Evolutionary conservation across 805 yeast species (phyloP), one percentile per base, ranked within the genome.

Genomic region (Pichia gijzeniarum): DNA sequence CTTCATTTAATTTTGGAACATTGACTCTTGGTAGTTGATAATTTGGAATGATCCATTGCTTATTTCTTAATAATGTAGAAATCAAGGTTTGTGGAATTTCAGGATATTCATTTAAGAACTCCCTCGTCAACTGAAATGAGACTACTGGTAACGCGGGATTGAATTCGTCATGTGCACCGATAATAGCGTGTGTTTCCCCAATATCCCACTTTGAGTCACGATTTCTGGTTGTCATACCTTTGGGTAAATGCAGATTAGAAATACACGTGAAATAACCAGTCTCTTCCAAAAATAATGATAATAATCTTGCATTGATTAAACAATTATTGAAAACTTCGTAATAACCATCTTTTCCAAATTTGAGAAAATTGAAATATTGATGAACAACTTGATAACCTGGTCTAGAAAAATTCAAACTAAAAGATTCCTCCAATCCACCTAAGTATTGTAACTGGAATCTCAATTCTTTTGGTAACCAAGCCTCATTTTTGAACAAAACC

Each of bases 381-480:
- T 83, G 88, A 50, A 89, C 72, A 28, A 90, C 90, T 48, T 90
- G 95, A 76, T 79, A 85, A 1, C 96, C 96, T 7, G 97, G 93
- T 61, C 96, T 79, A 7, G 95, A 85, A 65, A 89, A 89, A 68
- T 89, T 89, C 62, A 89, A 73, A 33, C 81, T 86, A 69, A 79
- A 90, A 21, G 93, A 82, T 63, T 84, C 91, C 64, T 89, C 96
- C 5, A 81, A 73, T 19, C 95, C 95, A 30, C 97, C 97, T 35
- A 89, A 71, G 63, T 89, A 89, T 60, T 81, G 80, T 58, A 89
- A 72, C 53, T 84, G 81, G 67, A 89, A 89, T 56, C 82, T 75
- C 51, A 89, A 71, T 50, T 77, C 79, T 47, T 79, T 72, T 20
- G 96, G 93, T 51, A 89, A 71, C 58, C 72, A 74, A 35, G 67